These are phyloP conservation scores for Aspergillus diversus DNA, from an alignment of 495 filamentous ascomycete species.

Conservation along the genomic window DNA sequence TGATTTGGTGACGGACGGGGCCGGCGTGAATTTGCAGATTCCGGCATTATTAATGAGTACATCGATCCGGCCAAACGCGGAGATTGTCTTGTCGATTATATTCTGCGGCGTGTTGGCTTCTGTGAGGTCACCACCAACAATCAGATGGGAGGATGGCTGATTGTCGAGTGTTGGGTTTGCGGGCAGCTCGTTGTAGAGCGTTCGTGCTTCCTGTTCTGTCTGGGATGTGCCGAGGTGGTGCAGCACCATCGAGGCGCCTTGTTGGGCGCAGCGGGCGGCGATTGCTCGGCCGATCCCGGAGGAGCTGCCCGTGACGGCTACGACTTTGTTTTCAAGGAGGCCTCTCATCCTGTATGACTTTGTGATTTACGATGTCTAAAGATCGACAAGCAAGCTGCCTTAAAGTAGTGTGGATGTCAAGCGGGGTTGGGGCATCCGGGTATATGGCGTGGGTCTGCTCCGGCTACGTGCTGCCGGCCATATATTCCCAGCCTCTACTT, in stretches of 20 bases:
- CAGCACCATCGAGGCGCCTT: constrained; percentile 65
- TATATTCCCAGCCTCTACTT: too few species aligned
- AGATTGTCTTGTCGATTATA: background rate
- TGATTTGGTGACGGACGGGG: background rate
- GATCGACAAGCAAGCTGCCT: too few species aligned
- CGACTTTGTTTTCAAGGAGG: constrained; percentile 61
- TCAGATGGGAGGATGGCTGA: constrained; percentile 20
- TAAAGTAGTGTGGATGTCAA: too few species aligned
- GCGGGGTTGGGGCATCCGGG: too few species aligned
- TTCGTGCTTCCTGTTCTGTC: constrained; percentile 49
- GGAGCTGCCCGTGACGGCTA: constrained; percentile 70
- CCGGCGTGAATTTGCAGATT: background rate
- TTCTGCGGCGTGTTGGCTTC: background rate
- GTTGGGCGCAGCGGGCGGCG: constrained; percentile 58
- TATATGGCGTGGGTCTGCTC: too few species aligned
- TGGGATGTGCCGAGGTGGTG: constrained; percentile 63
- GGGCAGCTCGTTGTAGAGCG: constrained; percentile 50
- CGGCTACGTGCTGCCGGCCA: too few species aligned
- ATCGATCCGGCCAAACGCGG: background rate
- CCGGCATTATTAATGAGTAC: background rate
- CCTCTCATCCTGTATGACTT: background rate
- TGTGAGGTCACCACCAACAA: background rate
- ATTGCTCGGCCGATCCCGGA: constrained; percentile 76
- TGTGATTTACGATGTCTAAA: too few species aligned
- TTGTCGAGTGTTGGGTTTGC: constrained; percentile 39